phyloP scores from a whole-genome alignment of 2,329 filamentous ascomycete species.

The Apiospora malaysiana region DNA sequence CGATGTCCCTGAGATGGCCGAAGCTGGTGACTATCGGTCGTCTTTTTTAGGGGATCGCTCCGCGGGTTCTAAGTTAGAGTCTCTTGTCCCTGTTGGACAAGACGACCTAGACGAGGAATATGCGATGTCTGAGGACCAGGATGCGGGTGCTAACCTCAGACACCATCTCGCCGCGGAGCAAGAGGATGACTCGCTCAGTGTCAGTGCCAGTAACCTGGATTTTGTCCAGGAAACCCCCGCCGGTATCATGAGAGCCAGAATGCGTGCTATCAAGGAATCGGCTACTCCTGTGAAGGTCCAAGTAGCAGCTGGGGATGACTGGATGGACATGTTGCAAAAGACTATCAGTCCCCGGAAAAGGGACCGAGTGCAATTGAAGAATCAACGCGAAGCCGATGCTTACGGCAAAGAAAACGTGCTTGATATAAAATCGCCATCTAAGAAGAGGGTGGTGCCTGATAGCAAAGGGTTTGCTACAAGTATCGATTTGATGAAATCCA shows the following conservation, averaged over 20 bases:
- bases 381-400: slow-evolving; percentile 65
- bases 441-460: slow-evolving; percentile 47
- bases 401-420: slow-evolving; percentile 47
- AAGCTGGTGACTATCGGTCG: slow-evolving; percentile 53
- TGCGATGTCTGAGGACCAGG: slow-evolving; percentile 72
- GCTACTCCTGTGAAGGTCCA: slow-evolving; percentile 64
- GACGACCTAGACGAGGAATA: slow-evolving; percentile 78
- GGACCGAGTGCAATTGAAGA: slow-evolving; percentile 75
- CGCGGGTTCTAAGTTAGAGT: slow-evolving; percentile 76
- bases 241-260: slow-evolving; percentile 66
- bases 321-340: slow-evolving; percentile 91
- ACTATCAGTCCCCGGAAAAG: slow-evolving; percentile 95
- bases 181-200: slow-evolving; percentile 61
- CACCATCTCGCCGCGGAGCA: slow-evolving; percentile 80
- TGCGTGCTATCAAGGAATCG: slow-evolving; percentile 67
- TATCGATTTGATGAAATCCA: slow-evolving; percentile 95
- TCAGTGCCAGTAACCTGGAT: slow-evolving; percentile 53
- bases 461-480: slow-evolving; percentile 79
- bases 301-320: slow-evolving; percentile 77
- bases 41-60: slow-evolving; percentile 96
- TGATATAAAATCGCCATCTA: slow-evolving; percentile 38
- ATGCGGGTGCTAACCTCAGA: slow-evolving; percentile 77
- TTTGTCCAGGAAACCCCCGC: slow-evolving; percentile 60
- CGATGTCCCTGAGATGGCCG: slow-evolving; percentile 53
- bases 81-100: slow-evolving; percentile 65